A percentile compares a stretch with the other conserved stretches of the same genome.
Evolutionary conservation across 2,329 filamentous ascomycete species (phyloP).

Genomic region (Aspergillus melleus): DNA sequence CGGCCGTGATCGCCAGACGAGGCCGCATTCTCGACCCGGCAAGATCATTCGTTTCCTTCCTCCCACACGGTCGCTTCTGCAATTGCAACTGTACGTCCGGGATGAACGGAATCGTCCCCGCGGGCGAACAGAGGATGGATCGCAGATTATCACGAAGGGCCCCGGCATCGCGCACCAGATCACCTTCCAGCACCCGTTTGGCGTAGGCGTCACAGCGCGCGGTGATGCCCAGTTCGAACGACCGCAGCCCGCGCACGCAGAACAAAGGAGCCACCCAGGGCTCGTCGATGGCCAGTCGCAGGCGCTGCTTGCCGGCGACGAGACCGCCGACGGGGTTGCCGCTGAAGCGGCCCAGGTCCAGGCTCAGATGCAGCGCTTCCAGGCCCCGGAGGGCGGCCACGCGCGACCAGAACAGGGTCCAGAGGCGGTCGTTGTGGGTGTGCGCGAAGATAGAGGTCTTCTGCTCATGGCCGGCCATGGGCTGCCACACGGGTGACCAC

Average conservation of each 20-base stretch:
- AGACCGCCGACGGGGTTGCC: slow-evolving; percentile 16
- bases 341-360: slow-evolving; percentile 35
- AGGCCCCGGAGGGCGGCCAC: slow-evolving; percentile 24
- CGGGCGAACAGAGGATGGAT: slow-evolving; percentile 23
- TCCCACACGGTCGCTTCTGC: slow-evolving; percentile 3
- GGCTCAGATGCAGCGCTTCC: slow-evolving; percentile 23
- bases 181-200: slow-evolving; percentile 27
- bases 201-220: slow-evolving; percentile 32
- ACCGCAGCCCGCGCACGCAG: slow-evolving; percentile 26
- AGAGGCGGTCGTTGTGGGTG: slow-evolving; percentile 38
- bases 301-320: slow-evolving; percentile 19
- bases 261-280: slow-evolving; percentile 33
- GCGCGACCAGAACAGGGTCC: slow-evolving; percentile 31
- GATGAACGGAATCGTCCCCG: slow-evolving; percentile 4
- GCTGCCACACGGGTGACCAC: slow-evolving; percentile 38
- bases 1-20: slow-evolving; percentile 32
- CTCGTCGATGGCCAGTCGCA: slow-evolving; percentile 28
- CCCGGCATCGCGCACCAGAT: slow-evolving; percentile 27
- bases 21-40: slow-evolving; percentile 1
- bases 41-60: background rate
- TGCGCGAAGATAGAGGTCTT: slow-evolving; percentile 35
- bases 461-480: slow-evolving; percentile 31
- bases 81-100: slow-evolving; percentile 1
- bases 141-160: slow-evolving; percentile 28
- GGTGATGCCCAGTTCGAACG: slow-evolving; percentile 37